Evolutionary conservation across 306 rosid genomes (phyloP).

Genomic region (Comarum palustre): DNA sequence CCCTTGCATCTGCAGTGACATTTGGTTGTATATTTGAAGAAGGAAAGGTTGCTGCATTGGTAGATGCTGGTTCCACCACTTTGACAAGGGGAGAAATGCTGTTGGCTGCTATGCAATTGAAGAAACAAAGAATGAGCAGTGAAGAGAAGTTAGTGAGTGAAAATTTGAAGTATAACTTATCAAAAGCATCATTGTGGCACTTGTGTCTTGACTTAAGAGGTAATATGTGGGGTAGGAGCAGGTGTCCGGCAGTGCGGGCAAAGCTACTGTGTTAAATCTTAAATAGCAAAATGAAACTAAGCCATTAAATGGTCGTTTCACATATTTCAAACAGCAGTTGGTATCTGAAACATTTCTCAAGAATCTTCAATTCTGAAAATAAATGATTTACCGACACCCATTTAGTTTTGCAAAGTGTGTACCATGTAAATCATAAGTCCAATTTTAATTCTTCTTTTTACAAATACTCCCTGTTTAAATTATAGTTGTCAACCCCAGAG

Average conservation of each 20-base stretch:
- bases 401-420: background rate
- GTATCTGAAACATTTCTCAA: background rate
- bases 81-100: background rate
- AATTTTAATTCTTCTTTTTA: background rate
- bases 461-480: too few relatives aligned
- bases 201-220: background rate
- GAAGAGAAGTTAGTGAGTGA: background rate
- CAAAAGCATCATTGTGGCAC: background rate
- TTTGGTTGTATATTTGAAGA: slow-evolving; percentile 19
- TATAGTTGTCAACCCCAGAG: too few relatives aligned
- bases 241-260: background rate
- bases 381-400: background rate
- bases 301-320: background rate
- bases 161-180: background rate
- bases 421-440: background rate
- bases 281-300: background rate
- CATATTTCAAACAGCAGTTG: background rate
- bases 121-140: background rate
- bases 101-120: background rate
- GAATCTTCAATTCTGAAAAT: background rate
- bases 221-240: background rate
- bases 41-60: background rate
- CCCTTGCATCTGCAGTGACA: slow-evolving; percentile 25
- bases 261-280: background rate
- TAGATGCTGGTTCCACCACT: background rate